Base-by-base conservation (phyloP, 2,329 filamentous ascomycete species). In the Diplodia mutila region DNA sequence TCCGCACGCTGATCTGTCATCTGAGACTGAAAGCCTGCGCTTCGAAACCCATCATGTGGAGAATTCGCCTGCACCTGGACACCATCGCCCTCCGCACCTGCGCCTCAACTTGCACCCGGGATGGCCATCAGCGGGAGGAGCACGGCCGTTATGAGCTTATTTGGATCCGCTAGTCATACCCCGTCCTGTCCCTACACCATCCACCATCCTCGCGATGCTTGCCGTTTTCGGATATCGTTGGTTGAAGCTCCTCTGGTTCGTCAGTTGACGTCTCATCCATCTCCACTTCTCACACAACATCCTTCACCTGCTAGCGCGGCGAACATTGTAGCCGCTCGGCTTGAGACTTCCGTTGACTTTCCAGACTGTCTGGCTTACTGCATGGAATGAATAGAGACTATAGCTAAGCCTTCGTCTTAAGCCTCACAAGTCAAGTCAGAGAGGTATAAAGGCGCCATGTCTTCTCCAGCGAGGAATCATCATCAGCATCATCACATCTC, bases 271-370 rank as follows among this genome's bases (percentile, higher is more conserved):
- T 61, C 57, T 61, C 57, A 61, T 18, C 23, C n/a, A 8, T 18
- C 39, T 61, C 57, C 57, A 61, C 39, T 49, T 61, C 57, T 61
- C 57, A 49, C 57, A 61, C 57, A 27, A 23, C 34, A 25, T 34
- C 57, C 57, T 32, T 49, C 18, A 21, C 11, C 57, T 25, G 18
- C 25, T 11, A 29, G 57, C 39, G 25, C 39, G 8, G 29, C 27
- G 12, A 39, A 48, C 18, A 14, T n/a, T 8, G 11, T 25, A 29
- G 39, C 57, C 23, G 39, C 39, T 34, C 54, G 23, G 54, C 34
- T n/a, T 57, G 34, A 52, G n/a, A n/a, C 23, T 61, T 27, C 23
- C 23, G 21, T 34, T 61, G 39, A 8, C 34, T 42, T 61, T 61
- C 57, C 57, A 61, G 57, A 32, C 57, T 48, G 25, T 48, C 37